These are phyloP conservation scores for Abrus pulchellus DNA, from an alignment of 306 rosid genomes.

Conservation along the genomic window DNA sequence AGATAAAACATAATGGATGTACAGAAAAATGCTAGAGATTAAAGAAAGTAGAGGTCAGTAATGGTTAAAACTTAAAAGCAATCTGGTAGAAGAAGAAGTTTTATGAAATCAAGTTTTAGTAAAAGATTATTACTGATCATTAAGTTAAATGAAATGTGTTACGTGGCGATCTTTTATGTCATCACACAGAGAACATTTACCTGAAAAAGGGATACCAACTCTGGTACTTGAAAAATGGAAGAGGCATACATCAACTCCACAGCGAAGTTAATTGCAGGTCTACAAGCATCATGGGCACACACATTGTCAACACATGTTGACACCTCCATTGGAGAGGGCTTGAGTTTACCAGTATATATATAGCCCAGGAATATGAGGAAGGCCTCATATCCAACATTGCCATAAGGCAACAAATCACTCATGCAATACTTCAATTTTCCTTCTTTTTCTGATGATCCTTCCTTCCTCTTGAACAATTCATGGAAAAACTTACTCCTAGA, in stretches of 20 bases:
- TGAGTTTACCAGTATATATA: conserved; percentile 84
- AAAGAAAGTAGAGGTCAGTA: not conserved
- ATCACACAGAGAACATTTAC: conserved; percentile 52
- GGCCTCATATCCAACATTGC: conserved; percentile 82
- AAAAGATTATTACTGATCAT: conserved; percentile 14
- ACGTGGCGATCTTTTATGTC: not conserved
- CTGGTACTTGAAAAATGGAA: conserved; percentile 81
- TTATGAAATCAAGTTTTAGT: not conserved
- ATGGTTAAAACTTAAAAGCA: not conserved
- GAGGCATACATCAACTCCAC: conserved; percentile 97
- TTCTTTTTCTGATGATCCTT: conserved; percentile 55
- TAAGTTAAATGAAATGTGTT: not conserved
- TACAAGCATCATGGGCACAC: conserved; percentile 87
- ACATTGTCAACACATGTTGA: conserved; percentile 84
- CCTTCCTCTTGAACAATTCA: conserved; percentile 68
- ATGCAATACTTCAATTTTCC: conserved; percentile 72
- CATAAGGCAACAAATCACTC: conserved; percentile 79
- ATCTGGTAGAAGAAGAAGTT: not conserved
- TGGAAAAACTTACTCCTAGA: conserved; percentile 82
- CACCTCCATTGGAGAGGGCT: conserved; percentile 76
- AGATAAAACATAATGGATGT: not conserved
- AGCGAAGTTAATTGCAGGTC: conserved; percentile 89
- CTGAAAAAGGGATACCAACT: conserved; percentile 85
- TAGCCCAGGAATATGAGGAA: conserved; percentile 74
- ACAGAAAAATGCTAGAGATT: not conserved